Conservation (phyloP, 2,329 filamentous ascomycete genomes). For the Purpureocillium takamizusanense region DNA sequence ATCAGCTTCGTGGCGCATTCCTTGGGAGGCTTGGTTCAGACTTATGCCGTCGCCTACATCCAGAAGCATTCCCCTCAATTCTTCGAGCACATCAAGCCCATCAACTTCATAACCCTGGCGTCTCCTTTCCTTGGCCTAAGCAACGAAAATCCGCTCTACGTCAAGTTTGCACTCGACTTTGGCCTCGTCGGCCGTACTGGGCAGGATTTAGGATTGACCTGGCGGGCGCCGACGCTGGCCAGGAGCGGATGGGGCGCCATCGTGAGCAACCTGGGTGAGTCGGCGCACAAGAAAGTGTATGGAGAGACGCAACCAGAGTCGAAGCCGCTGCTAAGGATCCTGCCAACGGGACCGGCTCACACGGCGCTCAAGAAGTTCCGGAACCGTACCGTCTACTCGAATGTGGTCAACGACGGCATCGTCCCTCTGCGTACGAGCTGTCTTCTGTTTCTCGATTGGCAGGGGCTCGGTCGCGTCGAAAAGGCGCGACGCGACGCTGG, state of each 20-base stretch:
- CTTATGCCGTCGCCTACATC: slow-evolving; percentile 91
- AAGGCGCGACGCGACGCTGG: slow-evolving; percentile 90
- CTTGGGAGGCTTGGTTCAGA: slow-evolving; percentile 81
- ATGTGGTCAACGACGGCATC: slow-evolving; percentile 96
- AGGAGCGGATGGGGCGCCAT: slow-evolving; percentile 83
- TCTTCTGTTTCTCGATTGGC: slow-evolving; percentile 94
- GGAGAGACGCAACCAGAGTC: slow-evolving; percentile 63
- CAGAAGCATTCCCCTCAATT: slow-evolving; percentile 91
- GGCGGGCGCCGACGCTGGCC: slow-evolving; percentile 80
- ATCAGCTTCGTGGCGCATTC: slow-evolving; percentile 95
- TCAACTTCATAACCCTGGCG: slow-evolving; percentile 86
- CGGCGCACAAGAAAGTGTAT: slow-evolving; percentile 48
- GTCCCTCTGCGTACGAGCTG: slow-evolving; percentile 92
- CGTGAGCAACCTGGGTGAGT: slow-evolving; percentile 71
- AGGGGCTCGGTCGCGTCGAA: slow-evolving; percentile 83
- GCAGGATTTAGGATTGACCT: slow-evolving; percentile 88
- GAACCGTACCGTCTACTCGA: slow-evolving; percentile 88
- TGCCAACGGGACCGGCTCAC: slow-evolving; percentile 88
- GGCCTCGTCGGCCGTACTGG: slow-evolving; percentile 93
- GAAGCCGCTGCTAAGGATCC: slow-evolving; percentile 79
- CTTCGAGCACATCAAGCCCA: slow-evolving; percentile 73
- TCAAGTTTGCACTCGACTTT: slow-evolving; percentile 94
- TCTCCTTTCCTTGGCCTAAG: slow-evolving; percentile 85
- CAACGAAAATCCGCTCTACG: slow-evolving; percentile 95
- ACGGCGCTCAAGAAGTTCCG: slow-evolving; percentile 78